Conservation (phyloP, 306 rosid species). For the Corylus avellana region DNA sequence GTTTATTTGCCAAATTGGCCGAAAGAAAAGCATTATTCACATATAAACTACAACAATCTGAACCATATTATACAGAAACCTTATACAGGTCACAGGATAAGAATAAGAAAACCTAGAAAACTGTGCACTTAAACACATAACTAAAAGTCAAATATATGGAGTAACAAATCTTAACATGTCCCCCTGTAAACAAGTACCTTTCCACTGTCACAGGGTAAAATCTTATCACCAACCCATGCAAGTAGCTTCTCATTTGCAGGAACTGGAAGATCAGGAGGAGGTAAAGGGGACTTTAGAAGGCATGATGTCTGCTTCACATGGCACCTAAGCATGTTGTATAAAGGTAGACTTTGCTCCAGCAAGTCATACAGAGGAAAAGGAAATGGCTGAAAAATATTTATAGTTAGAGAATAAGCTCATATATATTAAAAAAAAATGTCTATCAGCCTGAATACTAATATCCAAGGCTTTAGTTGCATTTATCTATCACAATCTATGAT, state of each 20-base stretch:
- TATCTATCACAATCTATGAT: background rate
- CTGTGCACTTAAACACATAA: constrained; percentile 7
- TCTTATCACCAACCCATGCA: constrained; percentile 88
- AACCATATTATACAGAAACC: constrained; percentile 50
- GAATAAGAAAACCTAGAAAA: constrained; percentile 32
- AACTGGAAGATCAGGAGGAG: constrained; percentile 73
- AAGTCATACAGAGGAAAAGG: constrained; percentile 58
- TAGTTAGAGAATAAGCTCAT: constrained; percentile 24
- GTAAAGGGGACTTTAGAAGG: constrained; percentile 55
- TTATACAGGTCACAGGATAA: constrained; percentile 31
- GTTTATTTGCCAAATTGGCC: background rate
- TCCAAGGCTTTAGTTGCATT: background rate
- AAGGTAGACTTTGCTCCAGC: constrained; percentile 75
- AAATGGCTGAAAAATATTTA: constrained; percentile 52
- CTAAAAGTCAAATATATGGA: constrained; percentile 13
- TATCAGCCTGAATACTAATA: background rate
- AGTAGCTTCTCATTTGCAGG: constrained; percentile 78
- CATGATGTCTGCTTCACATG: constrained; percentile 53
- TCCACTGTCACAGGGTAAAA: constrained; percentile 72
- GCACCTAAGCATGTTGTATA: constrained; percentile 67
- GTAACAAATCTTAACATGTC: constrained; percentile 11
- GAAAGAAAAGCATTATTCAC: background rate
- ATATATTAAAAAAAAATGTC: background rate
- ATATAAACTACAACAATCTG: background rate
- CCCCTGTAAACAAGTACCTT: constrained; percentile 48